A percentile compares a stretch with the other conserved stretches of the same genome.
phyloP scores from a whole-genome alignment of 768 basidiomycete genomes.

The Lactarius hengduanensis region DNA sequence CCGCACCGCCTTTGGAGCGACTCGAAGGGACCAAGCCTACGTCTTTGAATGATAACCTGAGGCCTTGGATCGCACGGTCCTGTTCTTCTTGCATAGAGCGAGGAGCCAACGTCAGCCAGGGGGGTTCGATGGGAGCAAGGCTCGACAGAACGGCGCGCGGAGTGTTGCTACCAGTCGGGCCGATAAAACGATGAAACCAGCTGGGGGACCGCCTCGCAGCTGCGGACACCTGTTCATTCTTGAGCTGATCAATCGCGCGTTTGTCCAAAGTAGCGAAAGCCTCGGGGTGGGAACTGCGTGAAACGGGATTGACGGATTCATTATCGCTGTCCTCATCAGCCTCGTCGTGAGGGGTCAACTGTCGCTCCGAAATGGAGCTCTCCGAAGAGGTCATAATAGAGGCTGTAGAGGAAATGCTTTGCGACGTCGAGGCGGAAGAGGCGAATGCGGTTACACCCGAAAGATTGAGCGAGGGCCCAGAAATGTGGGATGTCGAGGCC shows the following conservation, averaged over 20 bases:
- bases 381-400: not conserved
- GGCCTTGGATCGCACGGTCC: conserved; percentile 63
- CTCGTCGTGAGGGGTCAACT: conserved; percentile 16
- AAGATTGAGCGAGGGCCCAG: not conserved
- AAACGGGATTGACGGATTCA: conserved; percentile 32
- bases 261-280: conserved; percentile 38
- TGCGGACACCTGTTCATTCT: conserved; percentile 25
- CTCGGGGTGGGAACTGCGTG: conserved; percentile 39
- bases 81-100: conserved; percentile 67
- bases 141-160: conserved; percentile 31
- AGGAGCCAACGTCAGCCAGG: conserved; percentile 66
- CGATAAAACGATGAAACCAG: conserved; percentile 23
- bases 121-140: conserved; percentile 40
- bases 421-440: not conserved
- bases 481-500: not conserved
- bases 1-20: conserved; percentile 28
- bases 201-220: conserved; percentile 13
- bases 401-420: not conserved
- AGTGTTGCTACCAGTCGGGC: conserved; percentile 24
- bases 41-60: conserved; percentile 76
- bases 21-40: conserved; percentile 69
- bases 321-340: conserved; percentile 19
- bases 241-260: conserved; percentile 30
- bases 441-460: not conserved
- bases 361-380: conserved; percentile 8